These are phyloP conservation scores for Colletotrichum lini DNA, from an alignment of 2,329 filamentous ascomycete species.

Conservation along the genomic window DNA sequence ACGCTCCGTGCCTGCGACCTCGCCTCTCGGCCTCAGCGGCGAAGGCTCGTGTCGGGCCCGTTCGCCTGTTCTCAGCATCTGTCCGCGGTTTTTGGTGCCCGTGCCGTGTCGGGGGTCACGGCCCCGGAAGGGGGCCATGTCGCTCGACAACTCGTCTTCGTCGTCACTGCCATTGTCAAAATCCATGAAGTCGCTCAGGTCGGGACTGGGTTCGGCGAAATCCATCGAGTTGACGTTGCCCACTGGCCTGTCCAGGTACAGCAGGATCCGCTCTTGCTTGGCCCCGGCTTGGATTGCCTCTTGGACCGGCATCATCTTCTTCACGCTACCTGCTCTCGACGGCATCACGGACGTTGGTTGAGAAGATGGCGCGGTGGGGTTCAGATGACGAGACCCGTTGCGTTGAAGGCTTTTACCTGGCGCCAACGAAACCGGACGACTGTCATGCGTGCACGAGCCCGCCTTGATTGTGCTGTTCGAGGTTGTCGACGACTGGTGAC, in stretches of 20 bases:
- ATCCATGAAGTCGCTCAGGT: constrained; percentile 57
- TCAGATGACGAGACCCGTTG: constrained; percentile 16
- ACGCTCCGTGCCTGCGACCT: constrained; percentile 4
- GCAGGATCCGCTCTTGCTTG: constrained; percentile 49
- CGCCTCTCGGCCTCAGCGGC: constrained; percentile 25
- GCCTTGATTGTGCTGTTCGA: constrained; percentile 42
- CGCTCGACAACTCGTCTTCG: constrained; percentile 40
- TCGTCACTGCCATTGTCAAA: constrained; percentile 48
- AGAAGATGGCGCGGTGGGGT: not conserved
- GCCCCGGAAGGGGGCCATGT: constrained; percentile 15
- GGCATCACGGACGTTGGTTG: constrained; percentile 3
- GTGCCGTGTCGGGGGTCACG: constrained; percentile 6
- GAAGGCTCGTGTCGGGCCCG: constrained; percentile 30
- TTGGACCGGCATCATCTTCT: constrained; percentile 9
- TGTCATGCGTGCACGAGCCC: constrained; percentile 10
- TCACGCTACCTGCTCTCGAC: constrained; percentile 24
- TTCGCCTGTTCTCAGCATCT: constrained; percentile 23
- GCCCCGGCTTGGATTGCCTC: constrained; percentile 19
- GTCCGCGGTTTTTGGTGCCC: constrained; percentile 22
- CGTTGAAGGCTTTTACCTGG: constrained; percentile 3
- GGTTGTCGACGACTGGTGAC: constrained; percentile 41
- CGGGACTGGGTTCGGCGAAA: constrained; percentile 52
- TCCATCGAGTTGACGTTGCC: constrained; percentile 47
- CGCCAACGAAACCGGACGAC: constrained; percentile 10
- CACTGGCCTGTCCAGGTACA: constrained; percentile 51